Base-by-base conservation (phyloP, 805 yeast genomes). In the Schwanniomyces sp. region DNA sequence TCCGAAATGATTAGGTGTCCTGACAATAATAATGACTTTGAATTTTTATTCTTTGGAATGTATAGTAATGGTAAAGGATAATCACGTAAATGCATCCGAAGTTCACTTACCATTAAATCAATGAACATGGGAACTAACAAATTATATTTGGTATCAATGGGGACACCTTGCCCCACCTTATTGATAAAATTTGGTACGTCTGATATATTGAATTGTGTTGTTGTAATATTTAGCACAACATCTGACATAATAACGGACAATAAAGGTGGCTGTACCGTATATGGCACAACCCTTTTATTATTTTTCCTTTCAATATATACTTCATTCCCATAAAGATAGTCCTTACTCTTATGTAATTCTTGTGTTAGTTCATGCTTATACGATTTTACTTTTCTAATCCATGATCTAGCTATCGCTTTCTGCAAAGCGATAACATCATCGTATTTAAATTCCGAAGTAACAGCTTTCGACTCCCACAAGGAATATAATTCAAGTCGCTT, bases 21-120 rank as follows among this genome's bases (percentile, higher is more conserved):
- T 21, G 66, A 62, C 65, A 45, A 85, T 47, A 26, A 43, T 10
- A 71, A 59, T 39, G 58, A 52, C 17, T 40, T 70, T 53, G 51
- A 42, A 7, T 61, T 46, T 44, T 29, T 48, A 3, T 68, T 66
- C 11, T 72, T 66, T 0, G 96, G 96, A 51, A 91, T 80, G 52
- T 83, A 82, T 7, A 88, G 63, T 43, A 91, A 67, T 0, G 98
- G 97, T 12, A 92, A 58, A 0, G 97, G 97, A 59, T 86, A 90
- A 58, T 91, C 98, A 46, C 94, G 72, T 50, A 91, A 55, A 60
- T 88, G 92, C 56, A 83, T 75, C 49, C 94, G 69, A 10, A 84
- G 61, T 56, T 89, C 95, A 3, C 70, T 67, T 34, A 88, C 70
- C 12, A 68, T 72, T 43, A 88, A 68, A 46, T 84, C 80, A 11